A percentile compares a stretch with the other conserved stretches of the same genome.
These are phyloP conservation scores for Viridothelium virens DNA, from an alignment of 495 filamentous ascomycete species.

Conservation along the genomic window DNA sequence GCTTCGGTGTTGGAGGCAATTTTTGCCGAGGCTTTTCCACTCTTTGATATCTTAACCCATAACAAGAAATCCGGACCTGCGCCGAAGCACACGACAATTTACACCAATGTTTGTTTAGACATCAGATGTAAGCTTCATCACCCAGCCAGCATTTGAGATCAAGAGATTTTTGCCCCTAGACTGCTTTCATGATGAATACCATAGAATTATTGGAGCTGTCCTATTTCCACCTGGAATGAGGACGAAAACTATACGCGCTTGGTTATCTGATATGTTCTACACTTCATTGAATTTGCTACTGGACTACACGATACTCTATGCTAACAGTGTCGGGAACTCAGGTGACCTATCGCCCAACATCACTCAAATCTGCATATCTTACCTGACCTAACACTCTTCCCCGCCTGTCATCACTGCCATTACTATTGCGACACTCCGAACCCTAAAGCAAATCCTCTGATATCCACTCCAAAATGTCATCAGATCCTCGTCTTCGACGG, in stretches of 20 bases:
- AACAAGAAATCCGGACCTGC: too few species aligned
- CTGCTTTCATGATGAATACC: constrained; percentile 47
- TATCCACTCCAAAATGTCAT: constrained; percentile 40
- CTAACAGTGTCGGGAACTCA: constrained; percentile 12
- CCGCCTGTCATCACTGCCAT: too few species aligned
- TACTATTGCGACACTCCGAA: too few species aligned
- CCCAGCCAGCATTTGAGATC: neutral
- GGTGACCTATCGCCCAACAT: too few species aligned
- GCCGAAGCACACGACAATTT: too few species aligned
- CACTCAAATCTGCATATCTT: too few species aligned
- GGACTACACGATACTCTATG: neutral
- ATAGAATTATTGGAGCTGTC: constrained; percentile 93
- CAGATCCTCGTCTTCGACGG: constrained; percentile 50
- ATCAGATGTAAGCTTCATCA: too few species aligned
- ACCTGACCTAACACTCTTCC: too few species aligned
- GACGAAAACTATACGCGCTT: constrained; percentile 48
- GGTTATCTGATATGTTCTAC: constrained; percentile 29
- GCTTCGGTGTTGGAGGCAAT: too few species aligned
- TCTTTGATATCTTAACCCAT: too few species aligned
- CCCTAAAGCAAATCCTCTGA: constrained; percentile 7
- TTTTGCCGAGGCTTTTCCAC: too few species aligned
- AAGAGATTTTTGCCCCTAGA: constrained; percentile 12
- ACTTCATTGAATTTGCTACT: constrained; percentile 16
- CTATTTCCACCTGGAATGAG: constrained; percentile 50
- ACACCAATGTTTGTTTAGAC: too few species aligned